phyloP scores from a whole-genome alignment of 768 basidiomycete species.

The Gelatoporia subvermispora region DNA sequence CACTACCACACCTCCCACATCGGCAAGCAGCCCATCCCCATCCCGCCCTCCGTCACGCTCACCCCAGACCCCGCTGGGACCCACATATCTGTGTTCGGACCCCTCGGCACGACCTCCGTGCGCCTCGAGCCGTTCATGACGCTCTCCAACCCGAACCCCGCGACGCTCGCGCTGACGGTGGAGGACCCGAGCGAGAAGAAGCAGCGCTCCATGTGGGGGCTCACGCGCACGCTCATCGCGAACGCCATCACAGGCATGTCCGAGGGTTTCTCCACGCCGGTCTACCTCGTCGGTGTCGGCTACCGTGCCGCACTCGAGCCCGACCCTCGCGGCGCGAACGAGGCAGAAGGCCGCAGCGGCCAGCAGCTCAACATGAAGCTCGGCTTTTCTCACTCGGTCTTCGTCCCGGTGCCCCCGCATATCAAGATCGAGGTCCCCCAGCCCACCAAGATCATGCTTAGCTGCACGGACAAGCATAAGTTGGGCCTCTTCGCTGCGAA shows the following conservation, averaged over 20 bases:
- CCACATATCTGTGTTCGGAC: constrained; percentile 52
- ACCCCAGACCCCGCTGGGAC: constrained; percentile 21
- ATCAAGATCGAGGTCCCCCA: constrained; percentile 77
- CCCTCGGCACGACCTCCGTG: constrained; percentile 46
- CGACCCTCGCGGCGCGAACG: constrained; percentile 53
- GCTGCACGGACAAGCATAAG: constrained; percentile 82
- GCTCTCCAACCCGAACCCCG: constrained; percentile 29
- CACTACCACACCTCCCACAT: constrained; percentile 36
- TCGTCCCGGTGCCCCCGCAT: constrained; percentile 74
- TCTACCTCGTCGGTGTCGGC: constrained; percentile 92
- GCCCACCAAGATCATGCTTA: constrained; percentile 79
- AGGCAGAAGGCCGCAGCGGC: constrained; percentile 50
- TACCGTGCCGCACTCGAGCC: constrained; percentile 86
- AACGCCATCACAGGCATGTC: constrained; percentile 92
- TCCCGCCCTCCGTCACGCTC: constrained; percentile 47
- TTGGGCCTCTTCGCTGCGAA: constrained; percentile 86
- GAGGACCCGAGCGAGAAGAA: constrained; percentile 63
- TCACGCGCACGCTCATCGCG: constrained; percentile 81
- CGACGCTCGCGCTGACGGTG: constrained; percentile 34
- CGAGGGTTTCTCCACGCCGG: constrained; percentile 74
- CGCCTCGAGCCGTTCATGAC: constrained; percentile 44
- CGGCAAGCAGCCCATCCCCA: constrained; percentile 43
- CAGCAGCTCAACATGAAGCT: constrained; percentile 85
- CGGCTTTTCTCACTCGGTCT: constrained; percentile 86
- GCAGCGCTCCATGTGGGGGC: constrained; percentile 94